phyloP scores from a whole-genome alignment of 2,329 filamentous ascomycete species.

The Hirsutella thompsonii region DNA sequence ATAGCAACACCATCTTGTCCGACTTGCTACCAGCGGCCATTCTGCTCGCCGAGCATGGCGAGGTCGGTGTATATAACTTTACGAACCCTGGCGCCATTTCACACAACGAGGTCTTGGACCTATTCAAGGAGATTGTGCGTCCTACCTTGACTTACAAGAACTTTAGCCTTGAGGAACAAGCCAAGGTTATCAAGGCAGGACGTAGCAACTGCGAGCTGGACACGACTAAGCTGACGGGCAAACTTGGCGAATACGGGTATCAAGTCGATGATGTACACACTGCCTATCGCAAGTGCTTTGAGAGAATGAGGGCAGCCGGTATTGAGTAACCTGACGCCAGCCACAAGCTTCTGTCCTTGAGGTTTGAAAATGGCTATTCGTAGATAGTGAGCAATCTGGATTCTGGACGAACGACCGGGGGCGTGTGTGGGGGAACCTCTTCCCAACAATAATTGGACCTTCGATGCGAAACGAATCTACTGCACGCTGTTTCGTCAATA shows the following conservation, averaged over 20 bases:
- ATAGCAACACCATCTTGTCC: conserved; percentile 53
- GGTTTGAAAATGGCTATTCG: too few species aligned
- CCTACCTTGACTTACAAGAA: conserved; percentile 51
- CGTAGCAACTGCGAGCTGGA: conserved; percentile 55
- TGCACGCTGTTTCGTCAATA: too few species aligned
- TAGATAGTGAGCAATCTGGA: too few species aligned
- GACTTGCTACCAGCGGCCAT: conserved; percentile 51
- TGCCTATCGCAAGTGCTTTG: conserved; percentile 49
- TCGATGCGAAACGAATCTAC: too few species aligned
- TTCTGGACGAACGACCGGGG: too few species aligned
- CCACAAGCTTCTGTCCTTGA: too few species aligned
- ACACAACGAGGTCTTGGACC: conserved; percentile 53
- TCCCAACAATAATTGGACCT: too few species aligned
- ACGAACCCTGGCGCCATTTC: conserved; percentile 58
- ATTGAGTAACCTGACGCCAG: conserved; percentile 24
- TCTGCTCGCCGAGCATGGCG: conserved; percentile 45
- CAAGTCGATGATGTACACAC: conserved; percentile 48
- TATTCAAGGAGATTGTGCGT: conserved; percentile 52
- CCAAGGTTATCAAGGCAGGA: conserved; percentile 54
- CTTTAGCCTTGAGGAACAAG: conserved; percentile 52
- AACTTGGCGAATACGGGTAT: conserved; percentile 45
- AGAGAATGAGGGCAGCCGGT: conserved; percentile 46
- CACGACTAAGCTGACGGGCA: conserved; percentile 45
- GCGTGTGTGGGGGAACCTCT: too few species aligned
- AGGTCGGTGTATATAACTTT: conserved; percentile 56